Percentiles rank a stretch among this genome's conserved stretches.
phyloP scores from a whole-genome alignment of 176 grass and related monocot species.

The Pontederia crassipes region DNA sequence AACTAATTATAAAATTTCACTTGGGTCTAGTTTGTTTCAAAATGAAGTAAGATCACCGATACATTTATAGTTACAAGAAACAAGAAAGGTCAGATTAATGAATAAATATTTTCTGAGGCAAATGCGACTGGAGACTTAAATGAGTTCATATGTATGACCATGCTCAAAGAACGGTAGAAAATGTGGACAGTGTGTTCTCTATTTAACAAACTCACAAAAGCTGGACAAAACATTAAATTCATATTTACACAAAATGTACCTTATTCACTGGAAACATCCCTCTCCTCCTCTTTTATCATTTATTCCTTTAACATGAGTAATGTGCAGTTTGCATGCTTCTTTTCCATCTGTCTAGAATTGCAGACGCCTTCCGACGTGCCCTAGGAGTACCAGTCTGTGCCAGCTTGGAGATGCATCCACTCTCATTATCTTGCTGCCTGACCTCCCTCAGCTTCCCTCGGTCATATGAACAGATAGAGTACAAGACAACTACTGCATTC shows the following conservation, averaged over 20 bases:
- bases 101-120: no score
- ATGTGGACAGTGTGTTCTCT: no score
- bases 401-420: slow-evolving; percentile 40
- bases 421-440: slow-evolving; percentile 41
- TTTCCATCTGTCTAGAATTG: slow-evolving; percentile 63
- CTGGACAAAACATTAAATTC: background rate
- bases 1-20: no score
- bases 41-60: no score
- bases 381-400: slow-evolving; percentile 46
- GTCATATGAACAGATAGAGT: slow-evolving; percentile 49
- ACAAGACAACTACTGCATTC: slow-evolving; percentile 60
- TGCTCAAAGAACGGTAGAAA: no score
- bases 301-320: slow-evolving; percentile 50
- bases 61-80: no score
- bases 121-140: no score
- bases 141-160: no score
- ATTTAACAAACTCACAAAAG: background rate
- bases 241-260: slow-evolving; percentile 33
- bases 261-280: background rate
- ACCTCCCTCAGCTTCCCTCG: slow-evolving; percentile 41
- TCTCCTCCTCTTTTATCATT: slow-evolving; percentile 1
- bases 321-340: slow-evolving; percentile 35
- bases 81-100: no score
- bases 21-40: no score
- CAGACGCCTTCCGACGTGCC: slow-evolving; percentile 47